A percentile compares a stretch with the other conserved stretches of the same genome.
These are phyloP conservation scores for Cordyceps cateniannulata DNA, from an alignment of 2,329 filamentous ascomycete genomes.

Conservation along the genomic window DNA sequence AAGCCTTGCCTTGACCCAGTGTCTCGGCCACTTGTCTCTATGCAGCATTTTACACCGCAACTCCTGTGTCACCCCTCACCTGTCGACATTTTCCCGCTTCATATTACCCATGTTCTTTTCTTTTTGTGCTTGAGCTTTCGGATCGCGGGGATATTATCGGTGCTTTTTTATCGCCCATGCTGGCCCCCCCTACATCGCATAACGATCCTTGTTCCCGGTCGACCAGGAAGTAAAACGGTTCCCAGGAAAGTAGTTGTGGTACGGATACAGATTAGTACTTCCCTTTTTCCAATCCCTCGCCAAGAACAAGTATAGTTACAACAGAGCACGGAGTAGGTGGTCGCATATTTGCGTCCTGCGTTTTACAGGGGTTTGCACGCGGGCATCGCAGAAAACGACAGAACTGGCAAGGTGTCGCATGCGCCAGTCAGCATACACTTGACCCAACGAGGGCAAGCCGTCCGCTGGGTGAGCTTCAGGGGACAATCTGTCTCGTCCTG, in stretches of 20 bases:
- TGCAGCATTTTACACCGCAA: constrained; percentile 7
- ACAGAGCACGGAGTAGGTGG: no score
- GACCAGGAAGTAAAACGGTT: not conserved
- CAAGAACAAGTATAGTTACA: no score
- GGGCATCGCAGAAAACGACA: not conserved
- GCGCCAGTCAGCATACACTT: not conserved
- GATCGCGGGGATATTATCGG: not conserved
- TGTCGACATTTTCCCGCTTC: not conserved
- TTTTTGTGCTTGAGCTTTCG: not conserved
- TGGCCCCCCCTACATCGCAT: not conserved
- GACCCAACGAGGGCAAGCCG: not conserved
- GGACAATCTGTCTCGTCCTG: not conserved
- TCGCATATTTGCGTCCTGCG: not conserved
- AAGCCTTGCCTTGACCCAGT: not conserved
- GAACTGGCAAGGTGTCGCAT: constrained; percentile 1
- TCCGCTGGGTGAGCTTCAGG: not conserved
- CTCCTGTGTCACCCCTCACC: not conserved
- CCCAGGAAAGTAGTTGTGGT: no score
- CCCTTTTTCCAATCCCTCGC: no score
- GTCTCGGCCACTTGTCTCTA: not conserved
- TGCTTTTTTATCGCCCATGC: not conserved
- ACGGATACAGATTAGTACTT: no score
- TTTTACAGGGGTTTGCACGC: not conserved
- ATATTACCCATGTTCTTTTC: not conserved
- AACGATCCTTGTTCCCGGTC: not conserved